These are phyloP conservation scores for Ophiostoma novo-ulmi DNA, from an alignment of 2,329 filamentous ascomycete species.

Conservation along the genomic window DNA sequence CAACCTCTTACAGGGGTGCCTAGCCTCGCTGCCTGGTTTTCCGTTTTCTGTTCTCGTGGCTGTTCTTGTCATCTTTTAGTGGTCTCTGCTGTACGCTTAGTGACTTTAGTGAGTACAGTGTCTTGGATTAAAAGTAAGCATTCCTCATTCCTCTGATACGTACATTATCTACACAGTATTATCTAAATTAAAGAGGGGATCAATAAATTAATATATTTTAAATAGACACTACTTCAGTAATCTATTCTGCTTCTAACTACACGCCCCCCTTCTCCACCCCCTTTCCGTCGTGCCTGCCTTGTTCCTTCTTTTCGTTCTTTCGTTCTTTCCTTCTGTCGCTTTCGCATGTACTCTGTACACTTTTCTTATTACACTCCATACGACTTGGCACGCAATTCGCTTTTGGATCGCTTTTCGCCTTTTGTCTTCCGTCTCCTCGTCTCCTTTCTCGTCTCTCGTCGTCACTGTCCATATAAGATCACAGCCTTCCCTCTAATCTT, in stretches of 20 bases:
- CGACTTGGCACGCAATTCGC: not conserved
- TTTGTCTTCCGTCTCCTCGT: not conserved
- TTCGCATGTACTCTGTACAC: not conserved
- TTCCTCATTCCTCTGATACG: not conserved
- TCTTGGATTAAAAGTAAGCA: not conserved
- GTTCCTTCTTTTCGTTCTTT: conserved; percentile 17
- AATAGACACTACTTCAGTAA: not conserved
- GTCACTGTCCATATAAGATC: conserved; percentile 25
- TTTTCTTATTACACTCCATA: not conserved
- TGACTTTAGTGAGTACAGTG: not conserved
- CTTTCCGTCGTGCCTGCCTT: conserved; percentile 7
- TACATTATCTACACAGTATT: not conserved
- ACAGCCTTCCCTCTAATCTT: conserved; percentile 14
- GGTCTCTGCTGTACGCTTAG: not conserved
- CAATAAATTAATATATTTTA: conserved; percentile 14
- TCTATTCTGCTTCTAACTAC: not conserved
- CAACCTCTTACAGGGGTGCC: not conserved
- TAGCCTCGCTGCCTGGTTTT: conserved; percentile 3
- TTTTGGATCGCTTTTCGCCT: not conserved
- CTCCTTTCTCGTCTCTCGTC: conserved; percentile 8
- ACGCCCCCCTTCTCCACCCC: conserved; percentile 12
- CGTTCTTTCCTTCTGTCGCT: conserved; percentile 12
- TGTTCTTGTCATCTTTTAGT: not conserved
- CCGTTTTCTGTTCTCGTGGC: conserved; percentile 8
- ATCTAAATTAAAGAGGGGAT: conserved; percentile 9